phyloP scores from a whole-genome alignment of 768 basidiomycete species.

The Russula earlei region DNA sequence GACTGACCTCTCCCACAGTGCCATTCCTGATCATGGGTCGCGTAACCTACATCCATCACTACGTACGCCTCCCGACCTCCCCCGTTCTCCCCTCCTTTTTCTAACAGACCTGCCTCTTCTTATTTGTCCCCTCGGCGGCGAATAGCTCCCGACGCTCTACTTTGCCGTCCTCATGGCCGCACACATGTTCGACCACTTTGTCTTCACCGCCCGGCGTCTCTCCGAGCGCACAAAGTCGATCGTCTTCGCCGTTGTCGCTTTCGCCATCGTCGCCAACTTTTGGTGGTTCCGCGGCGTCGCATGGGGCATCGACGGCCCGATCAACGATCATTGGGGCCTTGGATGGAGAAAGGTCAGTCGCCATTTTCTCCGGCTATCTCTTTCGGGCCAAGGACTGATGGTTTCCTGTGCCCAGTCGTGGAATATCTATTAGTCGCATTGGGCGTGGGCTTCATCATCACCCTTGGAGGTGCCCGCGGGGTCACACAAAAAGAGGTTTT shows the following conservation, averaged over 20 bases:
- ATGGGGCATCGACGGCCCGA: constrained; percentile 86
- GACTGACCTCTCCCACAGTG: constrained; percentile 35
- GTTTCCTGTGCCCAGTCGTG: constrained; percentile 23
- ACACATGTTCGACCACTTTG: constrained; percentile 85
- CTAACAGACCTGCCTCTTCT: neutral
- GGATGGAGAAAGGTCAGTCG: constrained; percentile 57
- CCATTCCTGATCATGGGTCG: constrained; percentile 99
- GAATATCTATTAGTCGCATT: constrained; percentile 25
- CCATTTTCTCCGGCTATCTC: too few species aligned
- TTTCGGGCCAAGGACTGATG: neutral
- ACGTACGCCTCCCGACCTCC: constrained; percentile 44
- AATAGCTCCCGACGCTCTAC: constrained; percentile 88
- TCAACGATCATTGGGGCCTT: constrained; percentile 70
- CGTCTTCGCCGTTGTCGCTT: constrained; percentile 54
- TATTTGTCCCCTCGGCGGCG: neutral
- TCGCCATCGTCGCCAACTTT: constrained; percentile 63
- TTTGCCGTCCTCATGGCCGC: constrained; percentile 90
- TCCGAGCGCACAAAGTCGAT: constrained; percentile 58
- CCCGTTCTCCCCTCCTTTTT: neutral
- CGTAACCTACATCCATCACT: constrained; percentile 94
- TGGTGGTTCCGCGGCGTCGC: constrained; percentile 93
- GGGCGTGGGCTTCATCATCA: neutral
- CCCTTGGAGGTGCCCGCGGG: too few species aligned
- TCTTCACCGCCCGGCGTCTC: constrained; percentile 69
- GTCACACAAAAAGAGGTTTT: too few species aligned